Evolutionary conservation across 495 filamentous ascomycete species (phyloP).

Genomic region (Penicillium paxilli): DNA sequence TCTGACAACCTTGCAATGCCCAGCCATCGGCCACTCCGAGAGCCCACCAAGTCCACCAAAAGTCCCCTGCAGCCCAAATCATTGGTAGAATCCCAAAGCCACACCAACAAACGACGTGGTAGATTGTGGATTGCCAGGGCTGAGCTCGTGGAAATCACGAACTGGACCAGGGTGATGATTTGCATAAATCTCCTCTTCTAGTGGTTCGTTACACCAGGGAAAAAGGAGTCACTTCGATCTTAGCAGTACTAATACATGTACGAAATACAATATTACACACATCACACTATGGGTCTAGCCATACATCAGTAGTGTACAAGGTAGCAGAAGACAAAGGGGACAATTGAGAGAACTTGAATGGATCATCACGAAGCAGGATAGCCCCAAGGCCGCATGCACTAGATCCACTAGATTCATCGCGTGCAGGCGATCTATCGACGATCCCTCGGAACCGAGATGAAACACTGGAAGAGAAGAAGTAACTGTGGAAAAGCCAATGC

Average conservation of each 20-base stretch:
- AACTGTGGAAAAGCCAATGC: neutral
- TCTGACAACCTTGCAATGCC: constrained; percentile 23
- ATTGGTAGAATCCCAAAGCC: constrained; percentile 11
- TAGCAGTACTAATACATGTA: too few relatives aligned
- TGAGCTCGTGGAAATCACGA: neutral
- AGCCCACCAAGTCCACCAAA: too few relatives aligned
- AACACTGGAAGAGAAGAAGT: neutral
- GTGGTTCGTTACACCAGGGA: neutral
- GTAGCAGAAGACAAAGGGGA: too few relatives aligned
- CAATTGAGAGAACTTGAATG: neutral
- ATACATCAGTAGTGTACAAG: too few relatives aligned
- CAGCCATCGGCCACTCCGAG: constrained; percentile 26
- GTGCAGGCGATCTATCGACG: constrained; percentile 3
- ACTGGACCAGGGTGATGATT: neutral
- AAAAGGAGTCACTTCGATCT: neutral
- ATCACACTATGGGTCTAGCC: too few relatives aligned
- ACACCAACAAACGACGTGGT: neutral
- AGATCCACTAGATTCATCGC: constrained; percentile 8
- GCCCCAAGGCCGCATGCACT: too few relatives aligned
- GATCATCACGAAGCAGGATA: too few relatives aligned
- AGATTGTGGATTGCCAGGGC: neutral
- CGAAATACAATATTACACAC: too few relatives aligned
- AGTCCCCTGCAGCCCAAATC: constrained; percentile 13
- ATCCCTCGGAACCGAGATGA: neutral
- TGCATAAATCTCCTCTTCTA: neutral